Evolutionary conservation across 1,284 basidiomycete species (phyloP).

Genomic region (Inonotus obliquus): DNA sequence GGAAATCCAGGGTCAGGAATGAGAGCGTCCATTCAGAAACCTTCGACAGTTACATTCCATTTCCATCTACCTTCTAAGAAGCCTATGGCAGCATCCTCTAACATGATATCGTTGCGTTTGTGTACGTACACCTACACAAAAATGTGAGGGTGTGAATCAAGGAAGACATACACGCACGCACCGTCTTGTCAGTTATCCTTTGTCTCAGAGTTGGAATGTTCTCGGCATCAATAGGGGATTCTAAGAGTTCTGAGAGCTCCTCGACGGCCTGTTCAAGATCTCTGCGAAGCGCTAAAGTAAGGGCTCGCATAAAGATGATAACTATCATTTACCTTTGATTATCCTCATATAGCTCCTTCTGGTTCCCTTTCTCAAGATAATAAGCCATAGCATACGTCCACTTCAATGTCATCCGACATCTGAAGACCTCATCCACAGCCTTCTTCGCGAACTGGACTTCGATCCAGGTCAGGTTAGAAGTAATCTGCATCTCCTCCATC

Average conservation of each 20-base stretch:
- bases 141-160: conserved; percentile 9
- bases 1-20: neutral
- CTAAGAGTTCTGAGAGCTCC: conserved; percentile 88
- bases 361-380: conserved; percentile 83
- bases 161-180: conserved; percentile 32
- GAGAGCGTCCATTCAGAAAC: conserved; percentile 35
- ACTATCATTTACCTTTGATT: conserved; percentile 72
- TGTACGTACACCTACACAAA: conserved; percentile 80
- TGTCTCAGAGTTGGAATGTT: conserved; percentile 80
- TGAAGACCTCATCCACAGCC: conserved; percentile 87
- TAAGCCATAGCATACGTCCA: conserved; percentile 99
- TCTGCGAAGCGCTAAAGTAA: conserved; percentile 35
- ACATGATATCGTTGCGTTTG: conserved; percentile 91
- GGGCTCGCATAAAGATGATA: neutral
- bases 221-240: conserved; percentile 85
- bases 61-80: conserved; percentile 84
- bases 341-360: conserved; percentile 96
- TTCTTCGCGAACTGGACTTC: conserved; percentile 99
- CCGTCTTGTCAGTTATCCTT: conserved; percentile 93
- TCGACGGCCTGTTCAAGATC: conserved; percentile 95
- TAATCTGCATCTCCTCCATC: conserved; percentile 99
- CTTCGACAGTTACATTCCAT: conserved; percentile 67
- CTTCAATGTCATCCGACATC: conserved; percentile 93
- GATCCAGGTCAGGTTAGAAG: conserved; percentile 91
- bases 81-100: conserved; percentile 91